phyloP scores from a whole-genome alignment of 768 basidiomycete species.

The Hypsizygus marmoreus region DNA sequence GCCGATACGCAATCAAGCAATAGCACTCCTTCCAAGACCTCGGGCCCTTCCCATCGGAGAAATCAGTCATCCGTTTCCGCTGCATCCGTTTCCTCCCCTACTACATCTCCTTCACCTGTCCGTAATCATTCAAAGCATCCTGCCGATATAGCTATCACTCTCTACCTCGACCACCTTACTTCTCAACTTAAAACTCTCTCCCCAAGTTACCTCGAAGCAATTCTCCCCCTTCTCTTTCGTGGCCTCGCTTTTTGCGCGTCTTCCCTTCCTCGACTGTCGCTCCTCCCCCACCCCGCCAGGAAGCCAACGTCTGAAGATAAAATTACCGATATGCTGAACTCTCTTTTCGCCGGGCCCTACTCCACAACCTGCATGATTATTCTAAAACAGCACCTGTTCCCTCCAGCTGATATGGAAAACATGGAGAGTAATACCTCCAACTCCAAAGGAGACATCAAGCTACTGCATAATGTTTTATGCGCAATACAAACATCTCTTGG shows the following conservation, averaged over 20 bases:
- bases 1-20: conserved; percentile 31
- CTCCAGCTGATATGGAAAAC: conserved; percentile 30
- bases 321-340: conserved; percentile 56
- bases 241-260: conserved; percentile 64
- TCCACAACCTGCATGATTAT: conserved; percentile 64
- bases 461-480: conserved; percentile 22
- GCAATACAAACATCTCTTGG: conserved; percentile 53
- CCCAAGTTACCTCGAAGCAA: conserved; percentile 49
- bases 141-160: conserved; percentile 60
- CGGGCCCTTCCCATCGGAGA: conserved; percentile 49
- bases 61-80: conserved; percentile 65
- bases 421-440: conserved; percentile 6
- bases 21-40: conserved; percentile 23
- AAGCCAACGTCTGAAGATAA: conserved; percentile 49
- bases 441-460: not conserved
- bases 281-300: conserved; percentile 41
- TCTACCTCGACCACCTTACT: conserved; percentile 67
- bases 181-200: conserved; percentile 62
- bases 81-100: conserved; percentile 37
- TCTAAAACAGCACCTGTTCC: conserved; percentile 59
- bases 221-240: conserved; percentile 77
- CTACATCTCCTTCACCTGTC: conserved; percentile 26
- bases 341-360: conserved; percentile 66
- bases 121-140: conserved; percentile 42
- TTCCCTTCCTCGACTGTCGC: conserved; percentile 68